A percentile compares a stretch with the other conserved stretches of the same genome.
Conservation (phyloP, 305 asterid genomes). For the Solanum aculeatissimum region DNA sequence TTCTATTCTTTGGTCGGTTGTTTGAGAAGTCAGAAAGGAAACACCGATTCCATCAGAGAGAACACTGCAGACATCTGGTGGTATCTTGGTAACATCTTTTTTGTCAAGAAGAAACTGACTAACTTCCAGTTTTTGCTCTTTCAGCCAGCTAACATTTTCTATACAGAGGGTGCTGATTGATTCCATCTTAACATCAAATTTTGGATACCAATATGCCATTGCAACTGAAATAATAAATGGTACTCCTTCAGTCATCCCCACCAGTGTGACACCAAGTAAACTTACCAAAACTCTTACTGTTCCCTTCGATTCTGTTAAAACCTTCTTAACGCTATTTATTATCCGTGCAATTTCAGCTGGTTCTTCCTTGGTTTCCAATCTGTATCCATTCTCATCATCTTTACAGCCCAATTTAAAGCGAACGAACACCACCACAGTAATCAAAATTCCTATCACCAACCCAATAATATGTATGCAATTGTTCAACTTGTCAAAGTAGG, state of each 20-base stretch:
- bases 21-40: not conserved
- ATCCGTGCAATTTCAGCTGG: constrained; percentile 7
- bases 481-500: constrained; percentile 10
- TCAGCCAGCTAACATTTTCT: constrained; percentile 6
- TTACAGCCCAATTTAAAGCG: constrained; percentile 5
- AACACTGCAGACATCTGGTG: constrained; percentile 4
- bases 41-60: constrained; percentile 14
- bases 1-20: not conserved
- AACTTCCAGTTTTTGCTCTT: not conserved
- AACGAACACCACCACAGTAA: constrained; percentile 9
- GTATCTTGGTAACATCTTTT: constrained; percentile 10
- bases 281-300: constrained; percentile 13
- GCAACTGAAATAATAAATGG: constrained; percentile 18
- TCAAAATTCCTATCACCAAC: constrained; percentile 9
- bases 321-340: constrained; percentile 5
- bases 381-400: constrained; percentile 13
- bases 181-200: constrained; percentile 10
- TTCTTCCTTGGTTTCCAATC: constrained; percentile 19
- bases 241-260: constrained; percentile 25
- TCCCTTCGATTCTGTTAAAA: constrained; percentile 13
- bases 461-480: constrained; percentile 4
- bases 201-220: constrained; percentile 3
- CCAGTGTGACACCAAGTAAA: constrained; percentile 9
- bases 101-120: constrained; percentile 13
- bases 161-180: constrained; percentile 1